Percentiles rank a stretch among this genome's conserved stretches.
phyloP scores from a whole-genome alignment of 1,284 basidiomycete species.

The Moniliophthora roreri region DNA sequence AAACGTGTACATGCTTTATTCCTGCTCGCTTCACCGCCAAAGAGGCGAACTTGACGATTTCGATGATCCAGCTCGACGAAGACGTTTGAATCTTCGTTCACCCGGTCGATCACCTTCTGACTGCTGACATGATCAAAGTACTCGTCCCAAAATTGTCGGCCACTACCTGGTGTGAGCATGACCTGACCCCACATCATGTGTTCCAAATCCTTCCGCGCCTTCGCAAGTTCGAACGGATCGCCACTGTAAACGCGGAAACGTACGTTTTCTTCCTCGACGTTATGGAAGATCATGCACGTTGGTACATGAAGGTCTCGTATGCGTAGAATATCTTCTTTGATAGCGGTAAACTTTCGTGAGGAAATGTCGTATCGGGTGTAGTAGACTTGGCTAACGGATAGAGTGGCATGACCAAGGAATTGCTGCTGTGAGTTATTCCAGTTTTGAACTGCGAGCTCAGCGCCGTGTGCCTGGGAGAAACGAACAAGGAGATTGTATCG shows the following conservation, averaged over 20 bases:
- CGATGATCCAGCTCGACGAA: slow-evolving; percentile 40
- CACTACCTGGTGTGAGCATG: slow-evolving; percentile 27
- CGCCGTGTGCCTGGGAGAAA: slow-evolving; percentile 27
- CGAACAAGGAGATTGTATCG: slow-evolving; percentile 35
- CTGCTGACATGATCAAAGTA: slow-evolving; percentile 42
- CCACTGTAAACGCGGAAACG: slow-evolving; percentile 38
- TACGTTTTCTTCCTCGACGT: neutral
- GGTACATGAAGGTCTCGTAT: neutral
- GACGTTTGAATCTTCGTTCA: slow-evolving; percentile 31
- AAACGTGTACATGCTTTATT: slow-evolving; percentile 29
- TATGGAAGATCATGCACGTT: slow-evolving; percentile 5
- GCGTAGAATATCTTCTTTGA: slow-evolving; percentile 21
- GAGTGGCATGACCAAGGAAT: slow-evolving; percentile 30
- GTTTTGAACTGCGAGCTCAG: slow-evolving; percentile 24
- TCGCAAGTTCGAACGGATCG: slow-evolving; percentile 32
- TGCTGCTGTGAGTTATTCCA: slow-evolving; percentile 27
- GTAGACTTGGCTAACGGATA: slow-evolving; percentile 33
- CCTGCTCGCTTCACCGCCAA: slow-evolving; percentile 32
- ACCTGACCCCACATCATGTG: slow-evolving; percentile 35
- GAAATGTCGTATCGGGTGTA: slow-evolving; percentile 19
- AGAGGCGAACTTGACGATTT: slow-evolving; percentile 33
- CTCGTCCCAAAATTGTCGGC: slow-evolving; percentile 41
- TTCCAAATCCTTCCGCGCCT: slow-evolving; percentile 35
- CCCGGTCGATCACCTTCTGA: slow-evolving; percentile 29
- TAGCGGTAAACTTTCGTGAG: slow-evolving; percentile 9